Conservation (phyloP, 2,329 filamentous ascomycete species). For the Apiospora sp. region DNA sequence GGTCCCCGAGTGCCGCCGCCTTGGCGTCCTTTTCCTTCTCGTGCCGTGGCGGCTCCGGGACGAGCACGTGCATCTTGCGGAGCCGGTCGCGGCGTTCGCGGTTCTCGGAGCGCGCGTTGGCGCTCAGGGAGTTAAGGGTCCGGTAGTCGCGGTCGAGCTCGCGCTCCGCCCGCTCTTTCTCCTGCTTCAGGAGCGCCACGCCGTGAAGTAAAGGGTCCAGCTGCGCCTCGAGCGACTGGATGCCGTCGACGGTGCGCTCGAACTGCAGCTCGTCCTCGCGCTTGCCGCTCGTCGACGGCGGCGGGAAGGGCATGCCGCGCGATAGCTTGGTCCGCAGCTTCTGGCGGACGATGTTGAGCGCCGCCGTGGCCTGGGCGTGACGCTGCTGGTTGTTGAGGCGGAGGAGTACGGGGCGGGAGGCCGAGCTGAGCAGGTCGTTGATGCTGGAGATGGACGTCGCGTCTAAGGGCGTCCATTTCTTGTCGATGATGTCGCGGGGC, state of each 20-base stretch:
- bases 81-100: constrained; percentile 57
- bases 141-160: constrained; percentile 65
- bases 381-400: constrained; percentile 58
- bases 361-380: constrained; percentile 61
- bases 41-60: constrained; percentile 46
- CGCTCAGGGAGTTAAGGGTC: constrained; percentile 58
- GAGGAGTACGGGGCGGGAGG: constrained; percentile 68
- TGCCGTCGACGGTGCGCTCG: constrained; percentile 69
- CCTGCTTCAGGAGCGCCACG: constrained; percentile 65
- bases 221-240: constrained; percentile 61
- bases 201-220: constrained; percentile 70
- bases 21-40: constrained; percentile 25
- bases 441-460: constrained; percentile 62
- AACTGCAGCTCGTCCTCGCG: constrained; percentile 70
- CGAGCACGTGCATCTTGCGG: constrained; percentile 59
- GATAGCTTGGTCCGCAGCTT: constrained; percentile 65
- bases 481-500: constrained; percentile 69
- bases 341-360: constrained; percentile 62
- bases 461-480: constrained; percentile 71
- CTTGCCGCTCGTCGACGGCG: constrained; percentile 50
- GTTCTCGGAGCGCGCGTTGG: constrained; percentile 63
- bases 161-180: constrained; percentile 63
- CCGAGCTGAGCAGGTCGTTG: constrained; percentile 62
- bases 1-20: constrained; percentile 30
- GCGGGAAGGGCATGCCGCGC: constrained; percentile 72